These are phyloP conservation scores for Cytospora leucostoma DNA, from an alignment of 2,329 filamentous ascomycete genomes.

Conservation along the genomic window DNA sequence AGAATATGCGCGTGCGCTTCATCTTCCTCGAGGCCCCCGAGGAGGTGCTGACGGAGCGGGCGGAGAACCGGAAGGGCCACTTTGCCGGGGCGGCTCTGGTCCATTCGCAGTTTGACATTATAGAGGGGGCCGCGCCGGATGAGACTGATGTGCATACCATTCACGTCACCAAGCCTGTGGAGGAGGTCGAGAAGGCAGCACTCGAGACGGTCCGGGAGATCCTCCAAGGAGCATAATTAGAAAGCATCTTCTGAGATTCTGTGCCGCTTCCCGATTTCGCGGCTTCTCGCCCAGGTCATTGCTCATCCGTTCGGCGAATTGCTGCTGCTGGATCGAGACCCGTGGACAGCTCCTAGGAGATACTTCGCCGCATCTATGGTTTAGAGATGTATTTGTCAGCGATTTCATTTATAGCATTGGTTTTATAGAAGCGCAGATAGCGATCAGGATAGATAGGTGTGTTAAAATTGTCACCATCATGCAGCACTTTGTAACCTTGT, in stretches of 20 bases:
- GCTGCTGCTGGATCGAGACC: no score
- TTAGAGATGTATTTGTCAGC: no score
- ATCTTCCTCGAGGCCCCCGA: constrained; percentile 69
- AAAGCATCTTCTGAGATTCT: no score
- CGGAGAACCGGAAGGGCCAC: constrained; percentile 64
- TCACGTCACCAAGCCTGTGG: constrained; percentile 46
- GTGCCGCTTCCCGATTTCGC: background rate
- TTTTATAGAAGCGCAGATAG: no score
- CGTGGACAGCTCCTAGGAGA: no score
- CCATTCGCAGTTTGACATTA: constrained; percentile 65
- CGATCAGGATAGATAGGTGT: no score
- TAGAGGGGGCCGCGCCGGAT: constrained; percentile 60
- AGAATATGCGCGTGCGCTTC: constrained; percentile 65
- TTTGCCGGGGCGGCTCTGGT: constrained; percentile 79
- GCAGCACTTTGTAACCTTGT: no score
- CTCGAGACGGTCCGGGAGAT: constrained; percentile 33
- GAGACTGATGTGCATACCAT: constrained; percentile 57
- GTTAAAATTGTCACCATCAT: no score
- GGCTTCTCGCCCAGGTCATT: no score
- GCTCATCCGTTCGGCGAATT: no score
- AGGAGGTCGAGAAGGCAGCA: constrained; percentile 49
- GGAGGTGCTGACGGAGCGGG: constrained; percentile 61
- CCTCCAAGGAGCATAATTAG: background rate
- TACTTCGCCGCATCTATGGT: no score
- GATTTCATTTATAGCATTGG: no score